These are phyloP conservation scores for Meripilus lineatus DNA, from an alignment of 1,284 basidiomycete genomes.

Conservation along the genomic window DNA sequence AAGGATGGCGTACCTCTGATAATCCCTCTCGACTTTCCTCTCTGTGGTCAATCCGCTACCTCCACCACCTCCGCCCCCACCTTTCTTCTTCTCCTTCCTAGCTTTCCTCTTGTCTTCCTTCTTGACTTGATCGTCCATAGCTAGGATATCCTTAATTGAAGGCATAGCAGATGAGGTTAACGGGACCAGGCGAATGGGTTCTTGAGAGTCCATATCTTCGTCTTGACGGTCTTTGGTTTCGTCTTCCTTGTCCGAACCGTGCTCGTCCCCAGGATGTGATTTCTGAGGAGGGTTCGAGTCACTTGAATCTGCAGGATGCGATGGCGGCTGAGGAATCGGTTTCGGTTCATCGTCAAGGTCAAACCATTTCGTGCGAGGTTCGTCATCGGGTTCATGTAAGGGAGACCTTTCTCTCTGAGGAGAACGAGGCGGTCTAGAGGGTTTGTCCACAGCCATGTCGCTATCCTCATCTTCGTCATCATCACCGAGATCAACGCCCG, in stretches of 20 bases:
- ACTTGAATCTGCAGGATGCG: not conserved
- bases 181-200: slow-evolving; percentile 53
- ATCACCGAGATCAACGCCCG: slow-evolving; percentile 59
- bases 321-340: slow-evolving; percentile 2
- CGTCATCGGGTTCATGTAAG: slow-evolving; percentile 18
- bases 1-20: slow-evolving; percentile 38
- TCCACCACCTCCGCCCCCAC: slow-evolving; percentile 17
- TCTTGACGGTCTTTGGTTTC: slow-evolving; percentile 21
- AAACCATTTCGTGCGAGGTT: slow-evolving; percentile 11
- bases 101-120: slow-evolving; percentile 61
- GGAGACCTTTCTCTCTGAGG: slow-evolving; percentile 19
- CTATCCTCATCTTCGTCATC: slow-evolving; percentile 36
- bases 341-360: slow-evolving; percentile 9
- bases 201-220: slow-evolving; percentile 36
- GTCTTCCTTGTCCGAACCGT: no score
- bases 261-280: no score
- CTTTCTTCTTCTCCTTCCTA: slow-evolving; percentile 60
- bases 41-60: slow-evolving; percentile 11
- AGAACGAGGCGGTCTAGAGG: slow-evolving; percentile 8
- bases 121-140: slow-evolving; percentile 63
- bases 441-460: slow-evolving; percentile 8
- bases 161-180: slow-evolving; percentile 72
- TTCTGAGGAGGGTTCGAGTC: slow-evolving; percentile 1
- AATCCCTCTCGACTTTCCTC: slow-evolving; percentile 40
- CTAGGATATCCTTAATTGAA: slow-evolving; percentile 77